Conservation (phyloP, 805 yeast species). For the Metschnikowia shivogae region DNA sequence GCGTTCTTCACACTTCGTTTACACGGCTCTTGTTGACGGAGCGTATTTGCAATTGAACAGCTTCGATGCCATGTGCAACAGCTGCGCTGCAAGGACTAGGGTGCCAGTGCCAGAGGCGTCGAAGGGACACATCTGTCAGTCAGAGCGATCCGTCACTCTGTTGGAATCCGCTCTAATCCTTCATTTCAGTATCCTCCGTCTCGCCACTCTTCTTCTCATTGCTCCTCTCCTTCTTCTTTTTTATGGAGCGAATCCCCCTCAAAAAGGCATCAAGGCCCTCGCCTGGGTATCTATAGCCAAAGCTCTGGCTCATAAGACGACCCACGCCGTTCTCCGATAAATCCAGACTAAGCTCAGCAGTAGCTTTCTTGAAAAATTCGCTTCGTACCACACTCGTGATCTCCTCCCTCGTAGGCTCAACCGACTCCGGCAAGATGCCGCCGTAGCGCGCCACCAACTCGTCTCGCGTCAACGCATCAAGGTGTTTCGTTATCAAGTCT, state of each 20-base stretch:
- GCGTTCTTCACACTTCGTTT: too few relatives aligned
- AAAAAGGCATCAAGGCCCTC: slow-evolving; percentile 54
- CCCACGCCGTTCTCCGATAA: slow-evolving; percentile 44
- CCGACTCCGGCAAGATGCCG: slow-evolving; percentile 39
- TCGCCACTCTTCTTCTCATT: not conserved
- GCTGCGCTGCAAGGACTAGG: too few relatives aligned
- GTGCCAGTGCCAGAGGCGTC: not conserved
- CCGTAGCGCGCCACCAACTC: slow-evolving; percentile 24
- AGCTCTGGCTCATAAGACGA: slow-evolving; percentile 43
- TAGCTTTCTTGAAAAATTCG: slow-evolving; percentile 45
- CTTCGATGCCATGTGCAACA: too few relatives aligned
- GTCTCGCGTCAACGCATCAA: slow-evolving; percentile 28
- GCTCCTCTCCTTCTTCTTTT: not conserved
- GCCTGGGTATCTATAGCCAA: slow-evolving; percentile 48
- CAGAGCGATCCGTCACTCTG: too few relatives aligned
- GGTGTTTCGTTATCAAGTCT: slow-evolving; percentile 28
- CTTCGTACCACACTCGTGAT: slow-evolving; percentile 43
- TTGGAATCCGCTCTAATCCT: not conserved
- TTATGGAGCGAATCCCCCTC: slow-evolving; percentile 34
- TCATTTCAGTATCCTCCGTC: not conserved
- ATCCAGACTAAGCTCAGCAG: slow-evolving; percentile 39
- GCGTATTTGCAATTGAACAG: too few relatives aligned
- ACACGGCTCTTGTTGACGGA: too few relatives aligned
- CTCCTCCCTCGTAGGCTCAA: slow-evolving; percentile 34
- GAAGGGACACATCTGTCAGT: too few relatives aligned